Evolutionary conservation across 805 yeast genomes (phyloP).

Genomic region (Saturnispora quitensis): DNA sequence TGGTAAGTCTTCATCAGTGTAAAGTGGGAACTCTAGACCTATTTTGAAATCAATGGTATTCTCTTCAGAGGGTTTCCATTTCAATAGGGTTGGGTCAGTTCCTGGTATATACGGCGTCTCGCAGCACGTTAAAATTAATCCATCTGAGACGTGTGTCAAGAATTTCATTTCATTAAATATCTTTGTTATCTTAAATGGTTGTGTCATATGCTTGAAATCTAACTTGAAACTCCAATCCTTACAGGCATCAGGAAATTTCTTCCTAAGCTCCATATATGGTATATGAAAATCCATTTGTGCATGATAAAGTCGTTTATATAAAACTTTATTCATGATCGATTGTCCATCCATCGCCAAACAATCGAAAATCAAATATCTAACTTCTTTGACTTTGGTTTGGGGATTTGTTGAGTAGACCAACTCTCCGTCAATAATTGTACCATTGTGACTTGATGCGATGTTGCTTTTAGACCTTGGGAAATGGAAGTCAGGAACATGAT

Average conservation of each 20-base stretch:
- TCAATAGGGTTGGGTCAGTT: conserved; percentile 75
- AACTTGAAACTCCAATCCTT: conserved; percentile 76
- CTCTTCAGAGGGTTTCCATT: conserved; percentile 97
- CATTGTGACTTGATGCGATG: conserved; percentile 61
- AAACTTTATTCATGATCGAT: conserved; percentile 55
- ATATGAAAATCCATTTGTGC: conserved; percentile 70
- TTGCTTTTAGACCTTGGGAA: conserved; percentile 52
- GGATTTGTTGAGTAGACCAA: conserved; percentile 63
- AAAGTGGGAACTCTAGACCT: conserved; percentile 48
- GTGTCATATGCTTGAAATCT: conserved; percentile 80
- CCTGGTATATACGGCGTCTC: conserved; percentile 82
- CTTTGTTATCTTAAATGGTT: conserved; percentile 66
- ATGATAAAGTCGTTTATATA: conserved; percentile 80
- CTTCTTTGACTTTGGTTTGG: conserved; percentile 46
- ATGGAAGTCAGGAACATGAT: conserved; percentile 71
- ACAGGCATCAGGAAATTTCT: conserved; percentile 63
- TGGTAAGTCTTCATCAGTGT: conserved; percentile 54
- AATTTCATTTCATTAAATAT: conserved; percentile 64
- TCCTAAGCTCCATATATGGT: conserved; percentile 70
- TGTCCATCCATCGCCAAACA: conserved; percentile 78
- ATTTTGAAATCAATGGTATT: conserved; percentile 86
- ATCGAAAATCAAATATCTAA: conserved; percentile 83
- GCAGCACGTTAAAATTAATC: conserved; percentile 86
- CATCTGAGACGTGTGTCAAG: conserved; percentile 85
- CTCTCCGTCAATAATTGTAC: conserved; percentile 91